These are phyloP conservation scores for Cystobasidiaceae sp. DNA, from an alignment of 1,284 basidiomycete species.

Conservation along the genomic window DNA sequence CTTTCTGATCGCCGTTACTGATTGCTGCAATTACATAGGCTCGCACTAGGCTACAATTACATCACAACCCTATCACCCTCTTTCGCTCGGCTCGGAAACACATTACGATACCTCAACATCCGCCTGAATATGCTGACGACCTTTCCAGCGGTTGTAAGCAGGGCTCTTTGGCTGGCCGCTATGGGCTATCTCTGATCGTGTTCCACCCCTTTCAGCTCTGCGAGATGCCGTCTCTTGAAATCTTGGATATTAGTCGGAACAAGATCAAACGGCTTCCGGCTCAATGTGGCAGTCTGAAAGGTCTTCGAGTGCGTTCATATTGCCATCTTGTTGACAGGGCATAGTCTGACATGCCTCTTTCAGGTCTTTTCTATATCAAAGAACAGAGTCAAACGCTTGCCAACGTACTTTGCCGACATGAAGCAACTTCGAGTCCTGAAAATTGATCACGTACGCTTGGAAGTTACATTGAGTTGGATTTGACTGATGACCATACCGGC, in stretches of 20 bases:
- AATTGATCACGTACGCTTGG: constrained; percentile 62
- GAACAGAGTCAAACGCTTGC: constrained; percentile 76
- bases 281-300: constrained; percentile 69
- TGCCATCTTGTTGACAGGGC: constrained; percentile 73
- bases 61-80: constrained; percentile 72
- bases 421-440: constrained; percentile 71
- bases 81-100: constrained; percentile 64
- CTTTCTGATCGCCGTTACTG: constrained; percentile 22
- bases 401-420: constrained; percentile 72
- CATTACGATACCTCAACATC: constrained; percentile 86
- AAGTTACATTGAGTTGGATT: too few relatives aligned
- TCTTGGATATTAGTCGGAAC: constrained; percentile 90
- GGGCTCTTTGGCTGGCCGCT: too few relatives aligned
- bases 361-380: constrained; percentile 73
- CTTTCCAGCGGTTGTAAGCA: constrained; percentile 82
- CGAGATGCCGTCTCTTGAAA: constrained; percentile 80
- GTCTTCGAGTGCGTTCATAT: constrained; percentile 73
- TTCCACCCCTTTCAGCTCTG: constrained; percentile 60
- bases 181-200: neutral
- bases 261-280: constrained; percentile 75
- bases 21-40: too few relatives aligned
- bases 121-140: constrained; percentile 77
- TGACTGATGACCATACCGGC: neutral
- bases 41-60: constrained; percentile 81
- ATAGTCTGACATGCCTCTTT: constrained; percentile 59